Base-by-base conservation (phyloP, 1,139 yeast species). In the Debaryomycetaceae sp. region DNA sequence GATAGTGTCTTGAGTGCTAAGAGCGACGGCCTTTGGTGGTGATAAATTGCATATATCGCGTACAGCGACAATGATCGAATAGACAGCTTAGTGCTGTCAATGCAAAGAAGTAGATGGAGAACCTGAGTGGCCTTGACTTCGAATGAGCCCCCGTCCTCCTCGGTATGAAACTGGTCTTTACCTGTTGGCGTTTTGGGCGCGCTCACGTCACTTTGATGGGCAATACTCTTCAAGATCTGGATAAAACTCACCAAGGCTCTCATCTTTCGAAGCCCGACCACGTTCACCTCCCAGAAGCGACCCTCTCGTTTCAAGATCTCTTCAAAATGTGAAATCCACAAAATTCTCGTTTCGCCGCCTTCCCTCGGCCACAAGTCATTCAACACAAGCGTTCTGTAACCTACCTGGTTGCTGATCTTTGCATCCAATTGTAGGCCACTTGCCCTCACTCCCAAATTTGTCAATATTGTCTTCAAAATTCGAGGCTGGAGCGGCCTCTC, bases 321-420 rank as follows among this genome's bases (percentile, higher is more conserved):
- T 2, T 69, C 65, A 30, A 81, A 61, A 39, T 83, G 89, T 34
- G 66, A 68, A 4, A 80, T 51, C 7, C 81, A 52, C 34, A 65
- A 66, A 26, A 71, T 61, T 30, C 77, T 62, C 0, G 75, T 58
- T 23, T 66, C 73, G 1, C 11, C 18, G 9, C 62, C 42, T 14
- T 58, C 66, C 24, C 40, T 43, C 39, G 53, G 63, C 11, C 65
- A 43, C 6, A 63, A 66, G 35, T 64, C 60, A 37, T 62, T 56
- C 16, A 65, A 45, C 1, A 63, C 40, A 25, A 65, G 40, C 24
- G 44, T 44, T 28, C 59, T 44, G 37, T 62, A 65, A 3, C 58
- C 53, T 9, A 40, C 40, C 1, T 54, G 47, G 35, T 63, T 59
- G 5, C 51, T 38, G 5, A 65, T 58, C 4, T 56, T 43, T 5